phyloP scores from a whole-genome alignment of 2,329 filamentous ascomycete genomes.

The Dactylellina haptotyla region DNA sequence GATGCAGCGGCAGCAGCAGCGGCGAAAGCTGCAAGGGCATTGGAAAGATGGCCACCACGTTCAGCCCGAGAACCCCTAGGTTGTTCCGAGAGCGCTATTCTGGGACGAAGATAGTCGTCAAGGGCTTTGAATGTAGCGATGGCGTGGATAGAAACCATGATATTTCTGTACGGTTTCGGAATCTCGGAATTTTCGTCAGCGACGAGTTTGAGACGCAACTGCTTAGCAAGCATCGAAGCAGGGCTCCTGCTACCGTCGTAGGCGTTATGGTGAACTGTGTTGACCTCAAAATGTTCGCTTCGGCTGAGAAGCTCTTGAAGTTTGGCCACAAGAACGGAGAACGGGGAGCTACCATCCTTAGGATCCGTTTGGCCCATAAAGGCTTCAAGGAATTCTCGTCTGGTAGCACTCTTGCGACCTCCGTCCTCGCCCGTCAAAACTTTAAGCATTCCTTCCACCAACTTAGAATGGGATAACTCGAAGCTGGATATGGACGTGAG shows the following conservation, averaged over 20 bases:
- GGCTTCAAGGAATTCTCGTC: slow-evolving; percentile 84
- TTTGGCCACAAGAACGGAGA: slow-evolving; percentile 91
- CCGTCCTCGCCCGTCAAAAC: slow-evolving; percentile 78
- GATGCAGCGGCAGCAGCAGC: slow-evolving; percentile 69
- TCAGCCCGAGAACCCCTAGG: slow-evolving; percentile 54
- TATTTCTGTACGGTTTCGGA: slow-evolving; percentile 84
- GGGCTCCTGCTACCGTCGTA: slow-evolving; percentile 90
- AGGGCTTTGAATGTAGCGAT: slow-evolving; percentile 97
- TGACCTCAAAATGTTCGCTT: slow-evolving; percentile 96
- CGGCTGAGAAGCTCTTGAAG: slow-evolving; percentile 94
- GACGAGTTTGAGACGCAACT: slow-evolving; percentile 86
- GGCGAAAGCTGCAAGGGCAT: slow-evolving; percentile 79
- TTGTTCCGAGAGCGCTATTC: slow-evolving; percentile 75
- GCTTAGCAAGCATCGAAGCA: slow-evolving; percentile 94
- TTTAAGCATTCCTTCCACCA: slow-evolving; percentile 83
- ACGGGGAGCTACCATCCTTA: slow-evolving; percentile 72
- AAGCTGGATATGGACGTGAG: slow-evolving; percentile 77
- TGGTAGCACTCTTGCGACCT: slow-evolving; percentile 67
- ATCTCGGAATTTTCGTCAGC: slow-evolving; percentile 93
- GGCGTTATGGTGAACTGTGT: slow-evolving; percentile 92
- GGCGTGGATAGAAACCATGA: slow-evolving; percentile 98
- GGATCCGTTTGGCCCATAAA: slow-evolving; percentile 78
- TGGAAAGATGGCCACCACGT: slow-evolving; percentile 71
- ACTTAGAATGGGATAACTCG: slow-evolving; percentile 87
- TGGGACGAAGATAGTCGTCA: slow-evolving; percentile 92